Percentiles rank a stretch among this genome's conserved stretches.
phyloP scores from a whole-genome alignment of 441 rosid species.

The Francoa sonchifolia region DNA sequence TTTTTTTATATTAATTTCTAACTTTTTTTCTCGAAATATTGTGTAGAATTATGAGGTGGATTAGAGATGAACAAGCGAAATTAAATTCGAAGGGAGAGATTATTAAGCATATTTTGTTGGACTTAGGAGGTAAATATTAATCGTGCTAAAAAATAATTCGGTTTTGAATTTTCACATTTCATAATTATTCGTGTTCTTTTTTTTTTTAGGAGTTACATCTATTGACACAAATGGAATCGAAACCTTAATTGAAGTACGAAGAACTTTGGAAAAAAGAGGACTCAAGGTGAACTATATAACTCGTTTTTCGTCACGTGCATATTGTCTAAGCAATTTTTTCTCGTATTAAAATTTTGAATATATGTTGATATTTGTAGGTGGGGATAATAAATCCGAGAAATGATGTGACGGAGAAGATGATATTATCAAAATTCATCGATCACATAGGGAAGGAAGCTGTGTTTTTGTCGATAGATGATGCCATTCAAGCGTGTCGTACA shows the following conservation, averaged over 20 bases:
- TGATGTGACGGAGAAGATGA: conserved; percentile 76
- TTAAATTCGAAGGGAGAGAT: conserved; percentile 39
- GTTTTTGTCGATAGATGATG: conserved; percentile 55
- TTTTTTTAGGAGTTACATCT: conserved; percentile 69
- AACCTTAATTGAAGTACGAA: conserved; percentile 39
- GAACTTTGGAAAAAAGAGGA: conserved; percentile 26
- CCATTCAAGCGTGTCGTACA: conserved; percentile 33
- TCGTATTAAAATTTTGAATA: background rate
- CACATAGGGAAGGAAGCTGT: conserved; percentile 41
- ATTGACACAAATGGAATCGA: conserved; percentile 71
- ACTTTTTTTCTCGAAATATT: background rate
- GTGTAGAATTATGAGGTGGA: conserved; percentile 72
- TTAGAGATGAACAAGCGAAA: conserved; percentile 76
- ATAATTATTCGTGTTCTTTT: too few species aligned
- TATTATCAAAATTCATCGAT: conserved; percentile 39
- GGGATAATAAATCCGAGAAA: conserved; percentile 59
- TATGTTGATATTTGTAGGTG: conserved; percentile 26
- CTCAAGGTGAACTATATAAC: conserved; percentile 32
- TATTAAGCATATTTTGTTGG: conserved; percentile 64
- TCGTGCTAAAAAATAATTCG: too few species aligned
- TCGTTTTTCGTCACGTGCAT: background rate
- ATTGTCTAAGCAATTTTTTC: too few species aligned
- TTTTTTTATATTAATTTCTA: background rate
- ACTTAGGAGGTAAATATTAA: conserved; percentile 61
- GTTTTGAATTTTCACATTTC: too few species aligned